These are phyloP conservation scores for Plectosphaerella sp. DNA, from an alignment of 2,329 filamentous ascomycete genomes.

Conservation along the genomic window DNA sequence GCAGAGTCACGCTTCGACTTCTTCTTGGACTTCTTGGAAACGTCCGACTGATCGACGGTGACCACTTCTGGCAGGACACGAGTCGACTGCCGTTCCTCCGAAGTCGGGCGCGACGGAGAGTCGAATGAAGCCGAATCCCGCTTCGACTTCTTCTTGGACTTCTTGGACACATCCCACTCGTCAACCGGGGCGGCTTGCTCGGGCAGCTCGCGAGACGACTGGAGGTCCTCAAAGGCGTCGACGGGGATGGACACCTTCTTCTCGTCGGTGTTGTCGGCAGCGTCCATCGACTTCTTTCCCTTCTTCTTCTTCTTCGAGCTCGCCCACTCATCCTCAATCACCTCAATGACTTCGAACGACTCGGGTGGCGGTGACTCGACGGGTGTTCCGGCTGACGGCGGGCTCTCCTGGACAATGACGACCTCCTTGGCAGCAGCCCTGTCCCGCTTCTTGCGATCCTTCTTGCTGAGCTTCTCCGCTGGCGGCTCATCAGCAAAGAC, in stretches of 20 bases:
- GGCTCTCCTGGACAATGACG: conserved; percentile 21
- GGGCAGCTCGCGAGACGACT: conserved; percentile 7
- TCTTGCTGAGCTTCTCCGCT: conserved; percentile 22
- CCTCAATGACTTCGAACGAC: conserved; percentile 14
- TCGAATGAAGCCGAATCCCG: conserved; percentile 17
- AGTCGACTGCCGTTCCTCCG: conserved; percentile 16
- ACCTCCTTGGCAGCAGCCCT: conserved; percentile 23
- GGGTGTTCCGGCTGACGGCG: neutral
- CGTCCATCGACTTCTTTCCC: conserved; percentile 20
- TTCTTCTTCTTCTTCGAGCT: conserved; percentile 25
- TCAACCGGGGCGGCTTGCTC: conserved; percentile 18
- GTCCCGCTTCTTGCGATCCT: conserved; percentile 36
- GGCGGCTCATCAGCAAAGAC: conserved; percentile 13
- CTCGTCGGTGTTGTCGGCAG: conserved; percentile 15
- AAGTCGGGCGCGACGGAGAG: conserved; percentile 25
- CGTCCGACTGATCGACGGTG: conserved; percentile 29
- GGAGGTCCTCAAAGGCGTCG: conserved; percentile 22
- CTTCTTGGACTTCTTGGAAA: conserved; percentile 27
- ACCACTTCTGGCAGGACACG: conserved; percentile 15
- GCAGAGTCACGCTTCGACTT: conserved; percentile 17
- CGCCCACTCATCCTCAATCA: conserved; percentile 19
- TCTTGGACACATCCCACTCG: conserved; percentile 19
- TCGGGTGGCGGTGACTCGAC: conserved; percentile 1
- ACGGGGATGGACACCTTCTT: conserved; percentile 21
- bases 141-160: conserved; percentile 4